These are phyloP conservation scores for Paraurostyla sp. DNA, from an alignment of 73 alveolate species.

Conservation along the genomic window DNA sequence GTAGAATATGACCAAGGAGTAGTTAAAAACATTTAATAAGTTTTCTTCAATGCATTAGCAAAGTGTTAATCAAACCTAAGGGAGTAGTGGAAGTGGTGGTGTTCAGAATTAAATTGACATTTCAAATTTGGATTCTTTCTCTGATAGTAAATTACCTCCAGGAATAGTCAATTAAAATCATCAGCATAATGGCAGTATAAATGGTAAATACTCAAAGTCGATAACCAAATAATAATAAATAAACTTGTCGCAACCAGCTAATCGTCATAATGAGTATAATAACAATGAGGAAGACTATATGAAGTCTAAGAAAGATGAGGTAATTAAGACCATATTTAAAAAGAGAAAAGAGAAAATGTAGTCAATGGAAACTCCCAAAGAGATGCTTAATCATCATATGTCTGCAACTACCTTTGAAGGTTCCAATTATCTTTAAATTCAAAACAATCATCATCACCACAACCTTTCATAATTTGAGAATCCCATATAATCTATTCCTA, in stretches of 20 bases:
- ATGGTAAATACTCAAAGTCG: background rate
- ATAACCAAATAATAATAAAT: no score
- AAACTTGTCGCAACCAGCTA: background rate
- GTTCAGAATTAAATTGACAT: background rate
- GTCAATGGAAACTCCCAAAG: slow-evolving; percentile 36
- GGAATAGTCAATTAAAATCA: no score
- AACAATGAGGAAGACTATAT: slow-evolving; percentile 52
- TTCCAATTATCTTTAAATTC: background rate
- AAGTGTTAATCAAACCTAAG: no score
- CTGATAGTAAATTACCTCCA: no score
- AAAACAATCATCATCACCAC: background rate
- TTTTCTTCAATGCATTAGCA: background rate
- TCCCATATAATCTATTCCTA: background rate
- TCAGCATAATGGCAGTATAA: background rate
- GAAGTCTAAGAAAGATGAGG: slow-evolving; percentile 40
- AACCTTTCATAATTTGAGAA: background rate
- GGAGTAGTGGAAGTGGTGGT: no score
- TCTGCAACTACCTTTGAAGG: slow-evolving; percentile 14
- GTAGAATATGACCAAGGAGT: background rate
- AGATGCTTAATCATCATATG: slow-evolving; percentile 8
- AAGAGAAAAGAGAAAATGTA: slow-evolving; percentile 38
- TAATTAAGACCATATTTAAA: slow-evolving; percentile 32
- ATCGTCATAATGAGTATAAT: slow-evolving; percentile 31
- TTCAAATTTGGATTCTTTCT: background rate
- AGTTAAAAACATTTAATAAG: background rate